Base-by-base conservation (phyloP, 2,329 filamentous ascomycete genomes). In the Tetracladium maxilliforme region DNA sequence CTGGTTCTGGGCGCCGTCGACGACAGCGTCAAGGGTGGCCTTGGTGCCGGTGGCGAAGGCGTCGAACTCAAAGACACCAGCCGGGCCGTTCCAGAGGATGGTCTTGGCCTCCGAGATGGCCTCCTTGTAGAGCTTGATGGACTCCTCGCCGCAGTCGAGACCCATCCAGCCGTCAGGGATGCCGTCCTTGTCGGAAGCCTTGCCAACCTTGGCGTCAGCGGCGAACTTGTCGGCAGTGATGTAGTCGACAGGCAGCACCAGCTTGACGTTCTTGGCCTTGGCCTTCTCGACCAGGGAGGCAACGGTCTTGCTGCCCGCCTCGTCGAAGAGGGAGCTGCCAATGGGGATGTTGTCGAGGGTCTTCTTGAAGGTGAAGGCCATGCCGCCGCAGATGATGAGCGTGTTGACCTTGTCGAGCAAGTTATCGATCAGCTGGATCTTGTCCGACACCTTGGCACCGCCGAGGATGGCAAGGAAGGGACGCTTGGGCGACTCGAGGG, bases 321-420 rank as follows among this genome's bases (percentile, higher is more conserved):
- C 82, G 44, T 98, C 90, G 51, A 92, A 98, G 44, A 98, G 69
- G 26, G 63, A 90, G 62, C 74, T 74, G 33, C 90, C 90, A 39
- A 98, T 98, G 54, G 75, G 69, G 46, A 95, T 75, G 49, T 70
- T 65, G 58, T 94, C 71, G 29, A 95, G 70, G n/a, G 83, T 87
- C 72, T 98, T 98, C 71, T 95, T 95, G 72, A 98, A 98, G 43
- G 90, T 98, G 64, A 95, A 98, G 35, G 90, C 86, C 90, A 98
- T 98, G 44, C 73, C 90, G 49, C 90, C 90, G 53, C 87, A 93
- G 58, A 98, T 78, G 57, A 98, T 79, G 39, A 98, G 70, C 53
- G 77, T 90, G 70, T 98, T 71, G 55, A 98, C 86, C 71, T 98
- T 95, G 58, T 84, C 81, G 40, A 98, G 77, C 39, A 98, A 68